A percentile compares a stretch with the other conserved stretches of the same genome.
These are phyloP conservation scores for Heliocybe sulcata DNA, from an alignment of 1,284 basidiomycete genomes.

Conservation along the genomic window DNA sequence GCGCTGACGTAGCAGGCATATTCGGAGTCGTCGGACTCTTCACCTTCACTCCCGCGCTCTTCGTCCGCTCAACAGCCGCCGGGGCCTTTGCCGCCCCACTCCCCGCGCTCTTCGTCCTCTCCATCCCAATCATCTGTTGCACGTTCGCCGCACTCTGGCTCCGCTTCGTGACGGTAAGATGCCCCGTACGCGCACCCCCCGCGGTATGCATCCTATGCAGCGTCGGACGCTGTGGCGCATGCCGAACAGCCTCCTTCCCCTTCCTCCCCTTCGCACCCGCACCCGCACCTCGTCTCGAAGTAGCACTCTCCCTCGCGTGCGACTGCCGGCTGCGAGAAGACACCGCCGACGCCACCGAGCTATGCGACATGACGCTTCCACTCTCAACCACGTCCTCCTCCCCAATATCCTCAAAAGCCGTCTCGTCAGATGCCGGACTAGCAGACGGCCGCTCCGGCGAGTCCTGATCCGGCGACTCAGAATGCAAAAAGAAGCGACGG, in stretches of 20 bases:
- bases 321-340: background rate
- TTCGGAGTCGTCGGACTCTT: background rate
- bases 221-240: background rate
- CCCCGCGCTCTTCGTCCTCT: background rate
- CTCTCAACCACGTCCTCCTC: background rate
- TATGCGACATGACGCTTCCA: conserved; percentile 20
- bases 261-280: background rate
- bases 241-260: background rate
- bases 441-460: conserved; percentile 22
- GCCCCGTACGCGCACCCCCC: background rate
- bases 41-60: background rate
- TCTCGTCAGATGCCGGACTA: background rate
- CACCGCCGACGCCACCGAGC: conserved; percentile 10
- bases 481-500: conserved; percentile 33
- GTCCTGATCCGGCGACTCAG: conserved; percentile 29
- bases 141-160: background rate
- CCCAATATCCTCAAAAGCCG: background rate
- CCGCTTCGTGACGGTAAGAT: background rate
- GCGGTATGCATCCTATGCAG: background rate
- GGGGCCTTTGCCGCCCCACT: background rate
- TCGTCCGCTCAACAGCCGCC: background rate
- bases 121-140: background rate
- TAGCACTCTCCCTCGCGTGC: background rate
- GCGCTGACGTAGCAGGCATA: background rate
- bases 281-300: background rate